Conservation (phyloP, 176 grass and related monocot species). For the Musa itinerans region DNA sequence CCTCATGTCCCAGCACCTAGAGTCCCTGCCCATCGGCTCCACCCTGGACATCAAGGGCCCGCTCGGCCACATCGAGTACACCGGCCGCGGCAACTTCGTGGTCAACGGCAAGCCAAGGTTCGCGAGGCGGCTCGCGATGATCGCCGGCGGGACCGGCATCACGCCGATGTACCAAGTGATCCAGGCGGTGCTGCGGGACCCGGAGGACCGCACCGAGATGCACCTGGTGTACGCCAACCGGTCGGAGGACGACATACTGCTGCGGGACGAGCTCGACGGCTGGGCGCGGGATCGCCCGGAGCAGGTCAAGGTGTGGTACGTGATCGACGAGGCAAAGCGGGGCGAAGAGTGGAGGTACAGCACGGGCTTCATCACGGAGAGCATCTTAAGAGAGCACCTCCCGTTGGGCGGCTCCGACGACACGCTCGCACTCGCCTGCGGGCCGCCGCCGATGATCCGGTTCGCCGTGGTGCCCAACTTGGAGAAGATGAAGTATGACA, state of each 20-base stretch:
- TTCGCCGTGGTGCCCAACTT: constrained; percentile 46
- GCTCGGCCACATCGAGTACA: constrained; percentile 16
- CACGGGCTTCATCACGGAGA: constrained; percentile 42
- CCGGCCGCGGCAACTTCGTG: constrained; percentile 37
- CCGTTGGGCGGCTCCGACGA: constrained; percentile 35
- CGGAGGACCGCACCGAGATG: constrained; percentile 21
- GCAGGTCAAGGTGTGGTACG: constrained; percentile 81
- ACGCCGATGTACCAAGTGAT: constrained; percentile 88
- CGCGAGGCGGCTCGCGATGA: constrained; percentile 50
- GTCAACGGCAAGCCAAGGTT: constrained; percentile 39
- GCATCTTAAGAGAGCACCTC: constrained; percentile 43
- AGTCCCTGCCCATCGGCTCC: constrained; percentile 4
- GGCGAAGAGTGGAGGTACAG: constrained; percentile 41
- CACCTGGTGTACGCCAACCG: constrained; percentile 16
- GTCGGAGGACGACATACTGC: constrained; percentile 52
- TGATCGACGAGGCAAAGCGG: constrained; percentile 29
- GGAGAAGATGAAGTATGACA: constrained; percentile 70
- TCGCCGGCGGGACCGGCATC: constrained; percentile 80
- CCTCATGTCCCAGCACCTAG: constrained; percentile 47
- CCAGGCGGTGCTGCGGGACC: constrained; percentile 45
- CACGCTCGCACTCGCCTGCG: constrained; percentile 55
- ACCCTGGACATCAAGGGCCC: constrained; percentile 14
- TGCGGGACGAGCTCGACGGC: constrained; percentile 50
- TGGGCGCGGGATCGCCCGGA: constrained; percentile 36
- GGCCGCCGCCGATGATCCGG: constrained; percentile 71